A percentile compares a stretch with the other conserved stretches of the same genome.
These are phyloP conservation scores for Hypomyces rosellus DNA, from an alignment of 2,329 filamentous ascomycete species.

Conservation along the genomic window DNA sequence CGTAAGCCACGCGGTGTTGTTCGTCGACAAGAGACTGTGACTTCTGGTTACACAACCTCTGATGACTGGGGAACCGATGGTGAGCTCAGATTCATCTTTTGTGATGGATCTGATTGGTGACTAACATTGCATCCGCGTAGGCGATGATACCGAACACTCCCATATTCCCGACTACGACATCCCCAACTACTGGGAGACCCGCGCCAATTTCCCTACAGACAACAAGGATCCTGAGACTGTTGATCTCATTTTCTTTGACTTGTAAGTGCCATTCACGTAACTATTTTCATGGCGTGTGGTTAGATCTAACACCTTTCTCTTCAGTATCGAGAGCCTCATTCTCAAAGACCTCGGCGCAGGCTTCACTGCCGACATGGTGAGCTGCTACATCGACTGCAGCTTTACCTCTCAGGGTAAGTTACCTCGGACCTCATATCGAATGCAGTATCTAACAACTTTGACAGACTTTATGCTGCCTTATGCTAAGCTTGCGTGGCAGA, in stretches of 20 bases:
- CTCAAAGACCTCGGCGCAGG: conserved; percentile 29
- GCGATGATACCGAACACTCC: conserved; percentile 50
- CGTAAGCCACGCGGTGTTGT: conserved; percentile 30
- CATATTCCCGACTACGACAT: conserved; percentile 39
- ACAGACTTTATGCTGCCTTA: conserved; percentile 33
- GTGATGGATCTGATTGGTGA: not conserved
- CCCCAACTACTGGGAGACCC: conserved; percentile 45
- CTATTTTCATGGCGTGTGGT: not conserved
- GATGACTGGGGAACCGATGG: conserved; percentile 50
- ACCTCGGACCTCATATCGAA: too few species aligned
- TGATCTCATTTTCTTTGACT: conserved; percentile 50
- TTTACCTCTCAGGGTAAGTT: conserved; percentile 30
- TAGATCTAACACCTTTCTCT: not conserved
- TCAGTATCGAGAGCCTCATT: conserved; percentile 32
- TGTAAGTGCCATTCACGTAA: conserved; percentile 26
- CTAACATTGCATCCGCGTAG: conserved; percentile 15
- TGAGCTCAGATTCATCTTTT: conserved; percentile 1
- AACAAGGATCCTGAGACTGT: conserved; percentile 37
- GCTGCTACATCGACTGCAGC: conserved; percentile 33
- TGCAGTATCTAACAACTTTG: conserved; percentile 1
- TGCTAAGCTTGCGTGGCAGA: conserved; percentile 32
- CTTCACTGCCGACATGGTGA: conserved; percentile 29
- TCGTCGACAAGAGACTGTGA: conserved; percentile 42
- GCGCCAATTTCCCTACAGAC: conserved; percentile 40
- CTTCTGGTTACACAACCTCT: conserved; percentile 46